These are phyloP conservation scores for Ammopiptanthus mongolicus DNA, from an alignment of 306 rosid species.

Conservation along the genomic window DNA sequence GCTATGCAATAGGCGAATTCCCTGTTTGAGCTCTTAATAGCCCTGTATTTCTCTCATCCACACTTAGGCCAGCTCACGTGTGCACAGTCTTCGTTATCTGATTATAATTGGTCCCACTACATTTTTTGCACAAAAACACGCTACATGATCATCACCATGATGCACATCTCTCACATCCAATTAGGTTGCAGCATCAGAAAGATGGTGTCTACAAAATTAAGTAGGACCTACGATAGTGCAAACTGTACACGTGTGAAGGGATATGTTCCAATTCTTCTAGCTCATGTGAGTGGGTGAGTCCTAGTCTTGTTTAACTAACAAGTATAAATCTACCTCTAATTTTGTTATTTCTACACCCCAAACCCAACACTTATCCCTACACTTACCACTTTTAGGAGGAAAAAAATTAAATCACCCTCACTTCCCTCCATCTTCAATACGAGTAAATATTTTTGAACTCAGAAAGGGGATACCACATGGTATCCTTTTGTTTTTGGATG, in stretches of 20 bases:
- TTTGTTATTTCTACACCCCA: background rate
- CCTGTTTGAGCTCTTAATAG: background rate
- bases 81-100: background rate
- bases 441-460: too few relatives aligned
- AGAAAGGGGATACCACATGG: too few relatives aligned
- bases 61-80: background rate
- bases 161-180: too few relatives aligned
- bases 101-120: background rate
- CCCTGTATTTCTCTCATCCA: background rate
- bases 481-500: too few relatives aligned
- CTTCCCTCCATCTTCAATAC: background rate
- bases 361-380: background rate
- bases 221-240: background rate
- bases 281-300: too few relatives aligned
- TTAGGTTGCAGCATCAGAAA: too few relatives aligned
- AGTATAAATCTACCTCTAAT: background rate
- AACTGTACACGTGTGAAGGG: background rate
- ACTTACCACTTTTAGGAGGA: background rate
- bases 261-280: background rate
- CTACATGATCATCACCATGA: too few relatives aligned
- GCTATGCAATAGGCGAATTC: background rate
- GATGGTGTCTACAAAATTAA: background rate
- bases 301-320: too few relatives aligned
- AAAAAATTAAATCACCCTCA: background rate
- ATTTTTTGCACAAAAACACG: too few relatives aligned